phyloP scores from a whole-genome alignment of 805 yeast genomes.

The Starmerella cellae region DNA sequence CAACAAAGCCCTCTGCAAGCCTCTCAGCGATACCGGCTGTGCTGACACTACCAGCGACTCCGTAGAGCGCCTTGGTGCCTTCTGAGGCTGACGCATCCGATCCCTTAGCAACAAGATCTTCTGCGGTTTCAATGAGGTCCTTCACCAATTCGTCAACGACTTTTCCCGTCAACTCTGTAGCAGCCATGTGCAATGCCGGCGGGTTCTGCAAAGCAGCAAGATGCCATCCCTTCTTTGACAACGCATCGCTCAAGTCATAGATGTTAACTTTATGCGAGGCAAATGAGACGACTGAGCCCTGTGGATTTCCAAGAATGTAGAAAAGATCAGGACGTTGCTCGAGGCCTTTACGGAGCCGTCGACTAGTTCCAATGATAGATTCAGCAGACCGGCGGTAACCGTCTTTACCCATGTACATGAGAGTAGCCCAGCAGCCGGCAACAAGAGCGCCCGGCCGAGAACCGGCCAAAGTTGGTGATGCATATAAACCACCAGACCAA shows the following conservation, averaged over 20 bases:
- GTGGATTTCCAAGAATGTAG: conserved; percentile 67
- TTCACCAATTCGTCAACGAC: conserved; percentile 46
- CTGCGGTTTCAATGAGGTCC: conserved; percentile 38
- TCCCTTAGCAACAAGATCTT: conserved; percentile 30
- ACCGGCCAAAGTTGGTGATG: conserved; percentile 93
- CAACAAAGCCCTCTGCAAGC: conserved; percentile 67
- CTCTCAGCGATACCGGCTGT: conserved; percentile 76
- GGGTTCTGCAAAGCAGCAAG: conserved; percentile 77
- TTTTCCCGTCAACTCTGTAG: conserved; percentile 55
- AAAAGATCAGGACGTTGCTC: conserved; percentile 40
- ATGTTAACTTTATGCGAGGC: conserved; percentile 48
- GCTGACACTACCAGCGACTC: conserved; percentile 84
- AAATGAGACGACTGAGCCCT: conserved; percentile 71
- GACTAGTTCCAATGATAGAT: conserved; percentile 55
- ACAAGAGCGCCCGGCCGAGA: conserved; percentile 93
- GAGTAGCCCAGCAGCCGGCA: conserved; percentile 98
- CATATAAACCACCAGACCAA: conserved; percentile 94
- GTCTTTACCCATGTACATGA: conserved; percentile 66
- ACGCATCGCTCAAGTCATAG: conserved; percentile 62
- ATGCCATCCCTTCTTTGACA: conserved; percentile 74
- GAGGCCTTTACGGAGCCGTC: conserved; percentile 37
- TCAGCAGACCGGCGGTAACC: conserved; percentile 61
- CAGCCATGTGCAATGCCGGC: conserved; percentile 80
- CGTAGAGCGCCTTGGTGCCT: conserved; percentile 78
- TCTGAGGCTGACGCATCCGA: conserved; percentile 23